Evolutionary conservation across 2,329 filamentous ascomycete species (phyloP).

Genomic region (Metarhizium humberi): DNA sequence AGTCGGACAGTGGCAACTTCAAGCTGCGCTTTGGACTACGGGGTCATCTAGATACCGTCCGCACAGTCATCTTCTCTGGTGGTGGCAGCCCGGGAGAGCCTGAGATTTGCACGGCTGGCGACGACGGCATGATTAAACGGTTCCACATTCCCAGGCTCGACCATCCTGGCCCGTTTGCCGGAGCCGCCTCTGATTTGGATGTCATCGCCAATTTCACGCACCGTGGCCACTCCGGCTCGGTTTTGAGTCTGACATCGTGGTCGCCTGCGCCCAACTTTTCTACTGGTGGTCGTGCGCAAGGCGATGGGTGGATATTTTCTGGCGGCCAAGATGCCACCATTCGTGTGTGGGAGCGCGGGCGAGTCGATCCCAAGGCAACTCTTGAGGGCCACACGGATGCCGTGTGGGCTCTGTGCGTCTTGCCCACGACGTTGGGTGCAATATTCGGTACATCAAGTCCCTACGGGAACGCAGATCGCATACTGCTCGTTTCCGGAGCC

Average conservation of each 20-base stretch:
- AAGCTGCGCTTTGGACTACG: constrained; percentile 87
- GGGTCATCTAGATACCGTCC: constrained; percentile 87
- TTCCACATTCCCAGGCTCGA: constrained; percentile 90
- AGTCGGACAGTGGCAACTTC: constrained; percentile 67
- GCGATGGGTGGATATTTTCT: constrained; percentile 97
- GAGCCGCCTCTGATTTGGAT: constrained; percentile 69
- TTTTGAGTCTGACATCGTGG: constrained; percentile 80
- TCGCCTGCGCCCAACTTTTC: constrained; percentile 82
- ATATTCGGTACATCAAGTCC: constrained; percentile 69
- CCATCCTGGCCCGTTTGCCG: constrained; percentile 32
- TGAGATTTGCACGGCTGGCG: constrained; percentile 91
- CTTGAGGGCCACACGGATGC: constrained; percentile 92
- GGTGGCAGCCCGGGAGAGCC: constrained; percentile 92
- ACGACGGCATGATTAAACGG: constrained; percentile 91
- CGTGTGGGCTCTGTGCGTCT: constrained; percentile 89
- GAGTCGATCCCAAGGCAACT: constrained; percentile 91
- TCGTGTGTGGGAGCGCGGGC: constrained; percentile 87
- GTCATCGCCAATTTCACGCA: constrained; percentile 93
- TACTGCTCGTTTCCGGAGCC: constrained; percentile 82
- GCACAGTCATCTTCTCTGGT: constrained; percentile 92
- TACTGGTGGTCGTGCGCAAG: constrained; percentile 76
- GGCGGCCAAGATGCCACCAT: constrained; percentile 91
- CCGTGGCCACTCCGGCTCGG: constrained; percentile 82
- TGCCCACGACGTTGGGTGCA: constrained; percentile 71
- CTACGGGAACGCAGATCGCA: constrained; percentile 74